Evolutionary conservation across 768 basidiomycete genomes (phyloP), one percentile per base, ranked within the genome.

Genomic region (Auricularia heimuer): DNA sequence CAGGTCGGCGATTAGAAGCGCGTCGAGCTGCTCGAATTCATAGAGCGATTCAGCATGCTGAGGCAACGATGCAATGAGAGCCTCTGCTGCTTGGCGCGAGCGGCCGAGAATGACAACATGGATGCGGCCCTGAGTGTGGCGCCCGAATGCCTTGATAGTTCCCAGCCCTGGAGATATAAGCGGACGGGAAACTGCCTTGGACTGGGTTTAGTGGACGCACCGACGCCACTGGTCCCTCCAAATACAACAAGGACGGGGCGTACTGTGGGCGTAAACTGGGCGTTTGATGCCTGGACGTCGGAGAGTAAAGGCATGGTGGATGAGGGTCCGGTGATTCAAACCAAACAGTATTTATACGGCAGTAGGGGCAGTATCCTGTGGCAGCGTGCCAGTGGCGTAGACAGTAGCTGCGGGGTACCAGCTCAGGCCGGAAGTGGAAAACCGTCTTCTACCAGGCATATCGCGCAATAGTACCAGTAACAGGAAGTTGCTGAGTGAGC

Each of bases 231-330:
- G 16, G 67, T 67, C 18, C 67, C 67, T 14, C 67, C 67, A 21
- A 67, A 24, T n/a, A 67, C 66, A 8, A 67, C 29, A 3, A 64
- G 61, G 36, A 65, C 62, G 10, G 67, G 67, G 11, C 61, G 44
- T 33, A 45, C 63, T 3, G 44, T 11, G 14, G 63, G 63, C 24
- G 29, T 12, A 37, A 39, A 67, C 6, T 36, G 39, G 8, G 63
- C 66, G 47, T 67, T 67, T 1, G 39, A n/a, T 14, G 63, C 66
- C 16, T 18, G 45, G 6, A 62, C 63, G 36, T 35, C 56, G 44
- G 33, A 18, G 11, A 64, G 45, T 21, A 54, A 65, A 61, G 72
- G 68, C 68, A 70, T 68, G 56, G 24, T 12, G 56, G 54, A 8
- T 42, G 39, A 29, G 29, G 29, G 29, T 29, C 29, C 29, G 29